Base-by-base conservation (phyloP, 768 basidiomycete genomes). In the Tricholoma matsutake region DNA sequence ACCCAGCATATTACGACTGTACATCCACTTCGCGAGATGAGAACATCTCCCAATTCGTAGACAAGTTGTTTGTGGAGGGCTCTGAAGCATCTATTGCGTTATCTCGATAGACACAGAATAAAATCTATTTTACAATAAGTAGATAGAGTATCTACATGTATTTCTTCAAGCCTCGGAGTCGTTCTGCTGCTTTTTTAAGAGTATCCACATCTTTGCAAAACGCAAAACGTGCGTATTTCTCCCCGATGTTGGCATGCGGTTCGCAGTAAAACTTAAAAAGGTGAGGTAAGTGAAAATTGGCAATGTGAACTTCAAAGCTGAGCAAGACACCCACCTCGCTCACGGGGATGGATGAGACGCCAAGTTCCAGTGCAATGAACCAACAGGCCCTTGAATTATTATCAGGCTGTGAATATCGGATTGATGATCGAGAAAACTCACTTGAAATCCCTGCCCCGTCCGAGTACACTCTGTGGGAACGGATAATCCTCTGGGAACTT, bases 201-300 rank as follows among this genome's bases (percentile, higher is more conserved):
- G 94, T 96, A 43, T 92, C 92, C 18, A 86, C 64, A 68, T 98
- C 96, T 71, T 99, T 99, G 81, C 97, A 98, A 80, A 97, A 95
- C 1, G 95, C 89, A 71, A 98, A 98, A 59, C 94, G 85, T 20
- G 84, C 87, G 69, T 88, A 96, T 52, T 79, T 87, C 73, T 96
- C 95, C 28, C 96, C 96, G 58, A 97, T 92, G 60, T 75, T 74
- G 28, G 86, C 82, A 69, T 98, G 96, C 59, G 93, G 91, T 65
- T 87, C 82, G 69, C 93, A 94, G 76, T 96, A 98, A 76, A 98
- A 98, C 92, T 53, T 96, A 35, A 29, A 18, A 8, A 8, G 29
- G 52, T 25, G 56, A 41, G 58, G 54, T 60, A 25, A 20, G 51
- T 64, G 43, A 69, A 54, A 57, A 39, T 4, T 16, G 25, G 49